Evolutionary conservation across 208 protist species (phyloP), one percentile per base, ranked within the genome.

Genomic region (Crithidia expoeki): DNA sequence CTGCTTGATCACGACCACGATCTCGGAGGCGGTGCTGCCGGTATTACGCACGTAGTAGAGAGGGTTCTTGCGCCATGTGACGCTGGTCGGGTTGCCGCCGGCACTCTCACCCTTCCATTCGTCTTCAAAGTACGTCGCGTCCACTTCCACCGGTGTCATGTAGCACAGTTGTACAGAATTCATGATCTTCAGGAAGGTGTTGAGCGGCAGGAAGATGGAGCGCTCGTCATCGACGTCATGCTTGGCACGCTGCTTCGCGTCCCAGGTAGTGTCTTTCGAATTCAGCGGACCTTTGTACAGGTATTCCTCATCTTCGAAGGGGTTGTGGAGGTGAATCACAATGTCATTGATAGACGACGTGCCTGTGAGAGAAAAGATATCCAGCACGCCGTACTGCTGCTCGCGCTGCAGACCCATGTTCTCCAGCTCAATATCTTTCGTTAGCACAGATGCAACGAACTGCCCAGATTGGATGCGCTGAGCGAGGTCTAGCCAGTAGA

Each of bases 11-110:
- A 90, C 82, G 27, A 83, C 68, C 0, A 79, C 47, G 2, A 93
- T 51, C 60, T 79, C 70, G 36, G 66, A 60, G 32, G 65, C 53
- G 70, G 76, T 19, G 55, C 46, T 80, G 68, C 68, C 63, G 60
- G 82, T 77, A 72, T 95, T 95, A 32, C 79, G 42, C 21, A 95
- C 74, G 51, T 85, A 62, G 68, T 89, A 95, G 17, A 95, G 79
- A 0, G 90, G 90, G 66, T 95, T 95, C 59, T 88, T 88, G 21
- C 90, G 83, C 81, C 84, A 95, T 44, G 85, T 83, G 44, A 81
- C 79, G 56, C 49, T 80, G 50, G 76, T 92, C 14, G 90, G 86
- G 60, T 92, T 93, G 46, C 90, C 90, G 53, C 90, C 90, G 9
- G 72, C 74, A 19, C 74, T 81, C 34, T 70, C 50, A 36, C 78